Conservation (phyloP, 345 rosid species). For the Jatropha curcas region DNA sequence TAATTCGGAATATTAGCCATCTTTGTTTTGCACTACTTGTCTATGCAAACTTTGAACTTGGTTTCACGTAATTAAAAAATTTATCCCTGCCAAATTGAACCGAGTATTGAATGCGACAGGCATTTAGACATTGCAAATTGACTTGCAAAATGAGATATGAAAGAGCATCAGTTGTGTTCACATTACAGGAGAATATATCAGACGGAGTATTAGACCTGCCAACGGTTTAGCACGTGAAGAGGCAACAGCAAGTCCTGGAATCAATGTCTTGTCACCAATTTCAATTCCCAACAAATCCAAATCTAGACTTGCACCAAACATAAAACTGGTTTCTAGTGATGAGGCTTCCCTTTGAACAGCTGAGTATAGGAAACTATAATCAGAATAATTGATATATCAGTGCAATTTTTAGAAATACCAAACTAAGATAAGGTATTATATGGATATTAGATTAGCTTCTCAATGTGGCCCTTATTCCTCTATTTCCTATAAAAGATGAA, state of each 20-base stretch:
- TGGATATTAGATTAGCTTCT: background rate
- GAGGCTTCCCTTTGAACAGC: constrained; percentile 74
- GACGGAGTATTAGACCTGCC: constrained; percentile 56
- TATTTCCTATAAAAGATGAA: background rate
- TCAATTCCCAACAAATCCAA: constrained; percentile 93
- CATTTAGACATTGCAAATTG: background rate
- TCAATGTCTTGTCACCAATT: constrained; percentile 63
- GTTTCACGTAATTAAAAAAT: too few relatives aligned
- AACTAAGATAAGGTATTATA: background rate
- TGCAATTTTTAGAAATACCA: background rate
- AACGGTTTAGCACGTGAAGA: constrained; percentile 85
- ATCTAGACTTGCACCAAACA: constrained; percentile 82
- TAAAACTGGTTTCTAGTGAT: constrained; percentile 49
- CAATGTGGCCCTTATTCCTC: background rate
- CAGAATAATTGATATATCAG: background rate
- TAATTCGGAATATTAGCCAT: too few relatives aligned
- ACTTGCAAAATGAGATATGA: background rate
- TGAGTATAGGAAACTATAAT: constrained; percentile 25
- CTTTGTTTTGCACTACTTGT: too few relatives aligned
- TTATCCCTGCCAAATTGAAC: too few relatives aligned
- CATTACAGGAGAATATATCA: background rate
- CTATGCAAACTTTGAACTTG: background rate
- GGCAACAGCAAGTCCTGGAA: constrained; percentile 94
- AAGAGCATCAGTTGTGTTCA: background rate
- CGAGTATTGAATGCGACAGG: too few relatives aligned